Percentiles rank a stretch among this genome's conserved stretches.
Conservation (phyloP, 805 yeast genomes). For the Lipomyces chichibuensis region DNA sequence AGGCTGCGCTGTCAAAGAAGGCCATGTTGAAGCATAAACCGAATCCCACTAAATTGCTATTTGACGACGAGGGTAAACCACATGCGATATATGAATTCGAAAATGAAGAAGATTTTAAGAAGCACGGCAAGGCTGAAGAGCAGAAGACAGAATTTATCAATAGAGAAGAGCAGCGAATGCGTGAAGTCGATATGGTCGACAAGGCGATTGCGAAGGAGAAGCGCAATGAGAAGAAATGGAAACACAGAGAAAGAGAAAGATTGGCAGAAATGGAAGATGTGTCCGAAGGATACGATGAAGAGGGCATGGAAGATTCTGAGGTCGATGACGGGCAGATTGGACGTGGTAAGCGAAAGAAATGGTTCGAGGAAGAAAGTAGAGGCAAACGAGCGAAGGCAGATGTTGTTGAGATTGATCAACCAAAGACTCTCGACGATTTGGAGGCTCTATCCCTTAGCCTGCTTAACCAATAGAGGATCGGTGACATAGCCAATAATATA, state of each 20-base stretch:
- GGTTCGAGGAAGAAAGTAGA: constrained; percentile 38
- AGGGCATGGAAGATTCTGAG: constrained; percentile 41
- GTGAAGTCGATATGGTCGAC: constrained; percentile 71
- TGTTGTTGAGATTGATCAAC: constrained; percentile 78
- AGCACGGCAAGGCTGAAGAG: constrained; percentile 64
- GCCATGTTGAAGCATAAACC: constrained; percentile 61
- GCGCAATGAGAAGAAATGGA: constrained; percentile 83
- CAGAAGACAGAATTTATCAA: constrained; percentile 70
- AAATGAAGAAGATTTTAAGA: constrained; percentile 82
- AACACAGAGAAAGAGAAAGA: constrained; percentile 48
- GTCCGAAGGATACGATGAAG: constrained; percentile 42
- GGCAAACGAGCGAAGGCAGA: constrained; percentile 39
- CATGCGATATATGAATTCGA: constrained; percentile 91
- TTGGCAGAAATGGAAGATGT: constrained; percentile 39
- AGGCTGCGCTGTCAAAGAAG: constrained; percentile 86
- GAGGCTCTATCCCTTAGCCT: constrained; percentile 76
- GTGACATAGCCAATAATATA: background rate
- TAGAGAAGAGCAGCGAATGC: constrained; percentile 72
- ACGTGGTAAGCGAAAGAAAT: constrained; percentile 41
- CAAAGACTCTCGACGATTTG: constrained; percentile 88
- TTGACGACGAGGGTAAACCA: constrained; percentile 93
- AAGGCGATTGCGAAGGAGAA: constrained; percentile 75
- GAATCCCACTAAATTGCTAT: constrained; percentile 74
- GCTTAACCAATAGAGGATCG: background rate
- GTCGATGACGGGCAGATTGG: constrained; percentile 57